These are phyloP conservation scores for Quercus glauca DNA, from an alignment of 306 rosid species.

Conservation along the genomic window DNA sequence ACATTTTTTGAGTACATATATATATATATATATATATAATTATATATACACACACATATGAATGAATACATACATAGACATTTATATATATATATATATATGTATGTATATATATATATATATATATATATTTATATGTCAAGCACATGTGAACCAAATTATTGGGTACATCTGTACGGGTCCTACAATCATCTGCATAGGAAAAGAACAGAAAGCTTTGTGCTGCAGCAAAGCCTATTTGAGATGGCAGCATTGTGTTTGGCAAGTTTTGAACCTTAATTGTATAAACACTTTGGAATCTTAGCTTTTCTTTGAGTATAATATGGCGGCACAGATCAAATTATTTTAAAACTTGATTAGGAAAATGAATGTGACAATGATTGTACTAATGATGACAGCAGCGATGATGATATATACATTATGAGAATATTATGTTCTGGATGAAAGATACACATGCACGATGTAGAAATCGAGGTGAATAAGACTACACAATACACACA, in stretches of 20 bases:
- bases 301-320: constrained; percentile 22
- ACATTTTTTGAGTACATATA: too few species aligned
- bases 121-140: constrained; percentile 10
- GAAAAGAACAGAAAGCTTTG: constrained; percentile 54
- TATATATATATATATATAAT: too few species aligned
- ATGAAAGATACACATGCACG: constrained; percentile 38
- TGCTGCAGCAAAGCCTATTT: constrained; percentile 11
- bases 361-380: constrained; percentile 36
- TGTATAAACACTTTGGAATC: constrained; percentile 30
- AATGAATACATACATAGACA: too few species aligned
- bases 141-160: constrained; percentile 60
- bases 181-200: constrained; percentile 39
- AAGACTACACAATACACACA: constrained; percentile 1
- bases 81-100: constrained; percentile 9
- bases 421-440: constrained; percentile 42
- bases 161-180: constrained; percentile 54
- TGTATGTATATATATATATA: constrained; percentile 10
- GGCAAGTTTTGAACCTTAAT: constrained; percentile 38
- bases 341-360: constrained; percentile 14
- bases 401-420: constrained; percentile 16
- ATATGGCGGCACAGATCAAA: constrained; percentile 17
- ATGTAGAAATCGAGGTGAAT: constrained; percentile 22
- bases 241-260: constrained; percentile 28
- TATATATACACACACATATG: too few species aligned
- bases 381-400: constrained; percentile 47